Conservation (phyloP, 768 basidiomycete genomes). For the Serpula lacrymans region DNA sequence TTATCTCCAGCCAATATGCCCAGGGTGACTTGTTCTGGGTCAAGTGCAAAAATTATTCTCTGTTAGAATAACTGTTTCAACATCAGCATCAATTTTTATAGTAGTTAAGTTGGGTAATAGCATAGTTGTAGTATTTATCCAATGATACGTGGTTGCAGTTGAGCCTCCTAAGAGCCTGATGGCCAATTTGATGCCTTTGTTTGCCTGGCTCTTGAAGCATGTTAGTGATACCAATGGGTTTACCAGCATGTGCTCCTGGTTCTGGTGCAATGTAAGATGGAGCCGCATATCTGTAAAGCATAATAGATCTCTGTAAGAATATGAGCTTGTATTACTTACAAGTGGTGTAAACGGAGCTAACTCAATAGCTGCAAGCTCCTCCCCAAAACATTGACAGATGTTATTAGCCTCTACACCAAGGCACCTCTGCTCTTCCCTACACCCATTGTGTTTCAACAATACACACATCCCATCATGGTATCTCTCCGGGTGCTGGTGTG, state of each 20-base stretch:
- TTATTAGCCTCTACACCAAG: constrained; percentile 29
- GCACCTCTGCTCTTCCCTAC: constrained; percentile 24
- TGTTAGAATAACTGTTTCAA: no score
- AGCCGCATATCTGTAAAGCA: neutral
- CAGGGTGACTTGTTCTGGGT: no score
- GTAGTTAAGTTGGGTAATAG: no score
- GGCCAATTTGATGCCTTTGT: no score
- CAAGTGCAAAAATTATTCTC: no score
- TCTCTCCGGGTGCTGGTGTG: constrained; percentile 2
- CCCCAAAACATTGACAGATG: constrained; percentile 29
- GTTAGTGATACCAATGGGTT: constrained; percentile 6
- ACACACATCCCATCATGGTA: constrained; percentile 25
- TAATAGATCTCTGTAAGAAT: neutral
- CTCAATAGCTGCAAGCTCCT: constrained; percentile 23
- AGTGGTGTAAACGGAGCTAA: constrained; percentile 1
- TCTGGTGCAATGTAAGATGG: neutral
- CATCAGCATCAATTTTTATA: no score
- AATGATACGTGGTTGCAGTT: no score
- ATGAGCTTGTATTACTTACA: constrained; percentile 7
- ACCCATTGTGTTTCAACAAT: constrained; percentile 23
- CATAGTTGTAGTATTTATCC: no score
- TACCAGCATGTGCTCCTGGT: constrained; percentile 10
- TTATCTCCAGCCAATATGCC: no score
- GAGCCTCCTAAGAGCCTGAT: no score
- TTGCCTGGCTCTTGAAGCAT: constrained; percentile 8